A percentile compares a stretch with the other conserved stretches of the same genome.
Conservation (phyloP, 163 green algal genomes). For the Chlamydomonas reinhardtii region DNA sequence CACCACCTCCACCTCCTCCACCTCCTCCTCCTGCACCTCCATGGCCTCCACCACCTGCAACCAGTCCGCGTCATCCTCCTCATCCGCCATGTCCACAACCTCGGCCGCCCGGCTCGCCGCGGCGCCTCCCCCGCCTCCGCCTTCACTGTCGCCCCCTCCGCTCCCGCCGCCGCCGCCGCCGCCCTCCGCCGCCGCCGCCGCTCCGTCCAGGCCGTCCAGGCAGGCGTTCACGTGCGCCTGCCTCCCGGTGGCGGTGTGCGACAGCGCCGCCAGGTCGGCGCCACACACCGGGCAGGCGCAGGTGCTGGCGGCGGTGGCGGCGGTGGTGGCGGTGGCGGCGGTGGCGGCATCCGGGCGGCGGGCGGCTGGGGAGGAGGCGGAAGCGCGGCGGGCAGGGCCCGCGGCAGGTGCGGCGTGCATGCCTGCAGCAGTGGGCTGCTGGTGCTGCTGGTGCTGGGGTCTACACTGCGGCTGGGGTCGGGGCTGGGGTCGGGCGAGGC, state of each 20-base stretch:
- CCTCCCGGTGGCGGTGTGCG: conserved; percentile 10
- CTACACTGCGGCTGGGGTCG: not conserved
- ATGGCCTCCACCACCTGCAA: not conserved
- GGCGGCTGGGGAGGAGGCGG: too few species aligned
- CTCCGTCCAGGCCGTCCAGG: not conserved
- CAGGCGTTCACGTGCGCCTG: conserved; percentile 46
- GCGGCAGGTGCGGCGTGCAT: too few species aligned
- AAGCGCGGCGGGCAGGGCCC: too few species aligned
- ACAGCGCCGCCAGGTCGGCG: conserved; percentile 13
- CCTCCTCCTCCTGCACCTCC: not conserved
- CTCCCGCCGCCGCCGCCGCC: not conserved
- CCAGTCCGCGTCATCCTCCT: not conserved
- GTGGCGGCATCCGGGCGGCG: too few species aligned
- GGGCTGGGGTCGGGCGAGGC: not conserved
- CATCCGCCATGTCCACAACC: not conserved
- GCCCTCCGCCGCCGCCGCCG: not conserved
- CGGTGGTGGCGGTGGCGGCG: not conserved
- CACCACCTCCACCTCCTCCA: not conserved
- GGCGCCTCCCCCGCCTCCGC: too few species aligned
- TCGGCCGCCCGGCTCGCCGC: too few species aligned
- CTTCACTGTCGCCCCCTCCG: not conserved
- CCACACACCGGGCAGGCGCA: conserved; percentile 26
- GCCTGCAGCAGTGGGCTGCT: too few species aligned
- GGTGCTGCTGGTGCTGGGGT: not conserved
- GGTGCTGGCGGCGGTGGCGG: not conserved